These are phyloP conservation scores for Candida qinlingensis DNA, from an alignment of 805 yeast species.

Conservation along the genomic window DNA sequence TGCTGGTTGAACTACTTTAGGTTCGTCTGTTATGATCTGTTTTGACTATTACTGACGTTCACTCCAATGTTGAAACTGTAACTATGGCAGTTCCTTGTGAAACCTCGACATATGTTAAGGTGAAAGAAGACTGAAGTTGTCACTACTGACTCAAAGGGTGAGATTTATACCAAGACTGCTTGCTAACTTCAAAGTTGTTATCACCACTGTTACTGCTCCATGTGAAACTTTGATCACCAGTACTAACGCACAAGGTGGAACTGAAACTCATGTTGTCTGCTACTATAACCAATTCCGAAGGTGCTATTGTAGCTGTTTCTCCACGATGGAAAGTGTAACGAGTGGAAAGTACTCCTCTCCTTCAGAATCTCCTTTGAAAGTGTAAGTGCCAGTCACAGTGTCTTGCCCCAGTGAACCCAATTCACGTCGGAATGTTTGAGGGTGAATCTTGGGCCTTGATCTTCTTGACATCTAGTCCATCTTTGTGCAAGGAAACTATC, in stretches of 20 bases:
- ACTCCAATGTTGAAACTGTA: not conserved
- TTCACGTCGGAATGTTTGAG: too few species aligned
- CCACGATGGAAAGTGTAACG: not conserved
- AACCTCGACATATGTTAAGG: conserved; percentile 2
- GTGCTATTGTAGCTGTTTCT: not conserved
- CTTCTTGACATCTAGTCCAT: too few species aligned
- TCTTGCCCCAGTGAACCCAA: too few species aligned
- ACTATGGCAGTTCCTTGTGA: conserved; percentile 4
- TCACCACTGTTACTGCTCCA: conserved; percentile 6
- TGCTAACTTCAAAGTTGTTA: not conserved
- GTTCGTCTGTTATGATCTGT: not conserved
- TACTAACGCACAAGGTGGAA: not conserved
- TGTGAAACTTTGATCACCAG: not conserved
- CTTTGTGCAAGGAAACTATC: too few species aligned
- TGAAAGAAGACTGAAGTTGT: conserved; percentile 2
- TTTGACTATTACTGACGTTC: not conserved
- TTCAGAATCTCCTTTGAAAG: too few species aligned
- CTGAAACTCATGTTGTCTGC: not conserved
- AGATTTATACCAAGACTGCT: not conserved
- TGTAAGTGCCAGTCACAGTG: too few species aligned
- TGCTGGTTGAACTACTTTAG: conserved; percentile 8
- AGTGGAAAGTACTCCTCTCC: too few species aligned
- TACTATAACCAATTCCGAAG: not conserved
- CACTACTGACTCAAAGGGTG: conserved; percentile 3
- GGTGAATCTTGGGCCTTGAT: too few species aligned